These are phyloP conservation scores for Yarrowia sp. DNA, from an alignment of 805 yeast species.

Conservation along the genomic window DNA sequence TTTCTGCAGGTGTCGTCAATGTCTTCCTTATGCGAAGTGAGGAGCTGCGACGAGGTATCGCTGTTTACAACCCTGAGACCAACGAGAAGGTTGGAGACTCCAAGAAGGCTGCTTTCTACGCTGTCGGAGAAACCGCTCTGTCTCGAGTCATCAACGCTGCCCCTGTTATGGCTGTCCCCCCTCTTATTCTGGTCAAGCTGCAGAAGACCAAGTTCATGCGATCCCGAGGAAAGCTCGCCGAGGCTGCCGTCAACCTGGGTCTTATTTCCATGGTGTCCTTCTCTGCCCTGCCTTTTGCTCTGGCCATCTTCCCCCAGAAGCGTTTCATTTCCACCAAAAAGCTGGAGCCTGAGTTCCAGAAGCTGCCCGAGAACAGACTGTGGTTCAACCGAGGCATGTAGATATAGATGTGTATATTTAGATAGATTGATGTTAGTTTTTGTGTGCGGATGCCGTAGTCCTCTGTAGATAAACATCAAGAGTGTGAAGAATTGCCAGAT, in stretches of 20 bases:
- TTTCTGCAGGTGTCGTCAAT: slow-evolving; percentile 92
- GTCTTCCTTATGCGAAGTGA: slow-evolving; percentile 96
- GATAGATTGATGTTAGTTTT: not conserved
- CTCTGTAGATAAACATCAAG: too few relatives aligned
- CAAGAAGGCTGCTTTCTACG: slow-evolving; percentile 80
- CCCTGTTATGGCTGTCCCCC: slow-evolving; percentile 96
- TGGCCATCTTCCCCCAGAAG: slow-evolving; percentile 93
- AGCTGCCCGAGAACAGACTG: slow-evolving; percentile 56
- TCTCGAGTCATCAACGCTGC: slow-evolving; percentile 94
- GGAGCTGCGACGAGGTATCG: slow-evolving; percentile 64
- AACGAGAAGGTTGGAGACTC: slow-evolving; percentile 56
- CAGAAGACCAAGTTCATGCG: slow-evolving; percentile 62
- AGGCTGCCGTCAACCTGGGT: slow-evolving; percentile 75
- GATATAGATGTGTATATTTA: slow-evolving; percentile 26
- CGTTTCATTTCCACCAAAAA: slow-evolving; percentile 54
- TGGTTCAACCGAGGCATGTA: slow-evolving; percentile 94
- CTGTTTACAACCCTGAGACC: slow-evolving; percentile 41
- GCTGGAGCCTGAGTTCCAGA: slow-evolving; percentile 63
- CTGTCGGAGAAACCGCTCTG: slow-evolving; percentile 96
- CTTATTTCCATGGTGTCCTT: slow-evolving; percentile 82
- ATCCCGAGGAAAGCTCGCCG: slow-evolving; percentile 62
- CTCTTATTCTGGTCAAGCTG: slow-evolving; percentile 71
- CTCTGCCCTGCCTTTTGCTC: slow-evolving; percentile 86
- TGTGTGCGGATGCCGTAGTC: too few relatives aligned
- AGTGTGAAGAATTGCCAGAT: too few relatives aligned